Evolutionary conservation across 2,329 filamentous ascomycete genomes (phyloP), one percentile per base, ranked within the genome.

Genomic region (Cladosporium sphaerospermum): DNA sequence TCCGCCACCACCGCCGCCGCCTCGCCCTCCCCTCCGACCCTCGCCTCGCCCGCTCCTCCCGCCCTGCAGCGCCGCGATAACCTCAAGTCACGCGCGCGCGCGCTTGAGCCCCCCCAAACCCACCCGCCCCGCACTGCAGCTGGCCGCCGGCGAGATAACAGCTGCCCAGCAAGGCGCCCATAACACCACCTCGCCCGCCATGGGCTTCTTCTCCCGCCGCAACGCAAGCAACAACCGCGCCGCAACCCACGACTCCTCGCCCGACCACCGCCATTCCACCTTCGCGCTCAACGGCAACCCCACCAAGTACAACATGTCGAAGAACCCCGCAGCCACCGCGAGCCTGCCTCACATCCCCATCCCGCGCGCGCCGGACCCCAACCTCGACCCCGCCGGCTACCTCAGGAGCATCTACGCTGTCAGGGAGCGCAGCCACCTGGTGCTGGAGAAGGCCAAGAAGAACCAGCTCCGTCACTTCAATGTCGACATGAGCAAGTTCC

Each of bases 391-490:
- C 16, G 89, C 87, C 19, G 91, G 85, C 56, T 97, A 97, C 71
- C 80, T 99, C 64, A 84, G 88, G 67, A 96, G 90, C 73, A 82
- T 97, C 64, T 84, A 89, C 64, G 84, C 93, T 28, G 89, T 99
- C 23, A 81, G 93, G 57, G 89, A 96, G 64, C 77, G 90, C 58
- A 86, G 82, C 66, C 81, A 75, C 62, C 74, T 92, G 59, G 78
- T 96, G 49, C 78, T 88, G 56, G 81, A 88, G 58, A 91, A 87
- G 74, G 89, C 90, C 9, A 78, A 87, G 64, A 78, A 77, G 59
- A 89, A 95, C 65, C 78, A 87, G 61, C 78, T 96, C 57, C 82
- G 81, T 61, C 91, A 96, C 69, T 96, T 96, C 64, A 85, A 88
- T 59, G 89, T 96, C 45, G 91, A 96, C 70, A 83, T 91, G 78